Evolutionary conservation across 495 filamentous ascomycete genomes (phyloP).

Genomic region (Baudoinia panamericana): DNA sequence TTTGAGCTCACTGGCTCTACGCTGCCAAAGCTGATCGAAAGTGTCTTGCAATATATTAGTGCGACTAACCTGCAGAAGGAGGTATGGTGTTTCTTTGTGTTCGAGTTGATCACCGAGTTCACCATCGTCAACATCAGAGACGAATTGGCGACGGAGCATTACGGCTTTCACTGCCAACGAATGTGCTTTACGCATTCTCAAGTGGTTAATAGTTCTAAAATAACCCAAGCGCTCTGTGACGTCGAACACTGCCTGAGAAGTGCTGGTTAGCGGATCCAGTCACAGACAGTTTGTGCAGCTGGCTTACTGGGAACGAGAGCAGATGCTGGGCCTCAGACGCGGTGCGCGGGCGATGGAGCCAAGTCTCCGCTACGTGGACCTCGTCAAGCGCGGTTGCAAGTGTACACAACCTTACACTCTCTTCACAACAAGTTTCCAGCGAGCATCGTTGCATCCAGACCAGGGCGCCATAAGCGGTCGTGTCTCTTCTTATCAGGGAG

Average conservation of each 20-base stretch:
- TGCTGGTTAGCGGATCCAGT: no score
- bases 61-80: constrained; percentile 13
- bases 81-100: constrained; percentile 9
- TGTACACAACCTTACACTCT: no score
- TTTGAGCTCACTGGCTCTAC: constrained; percentile 68
- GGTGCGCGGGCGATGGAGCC: no score
- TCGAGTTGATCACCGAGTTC: not conserved
- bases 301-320: no score
- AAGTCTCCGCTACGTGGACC: no score
- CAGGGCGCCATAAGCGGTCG: no score
- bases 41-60: constrained; percentile 55
- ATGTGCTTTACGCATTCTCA: constrained; percentile 8
- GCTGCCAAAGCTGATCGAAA: constrained; percentile 76
- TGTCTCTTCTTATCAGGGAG: no score
- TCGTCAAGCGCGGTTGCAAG: no score
- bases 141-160: not conserved
- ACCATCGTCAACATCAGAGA: not conserved
- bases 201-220: constrained; percentile 8
- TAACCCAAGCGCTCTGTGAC: not conserved
- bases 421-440: no score
- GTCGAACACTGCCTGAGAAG: not conserved
- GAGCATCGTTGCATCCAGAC: no score
- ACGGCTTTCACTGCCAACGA: constrained; percentile 1
- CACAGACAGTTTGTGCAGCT: no score
- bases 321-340: no score